These are phyloP conservation scores for Papiliotrema flavescens DNA, from an alignment of 1,284 basidiomycete genomes.

Conservation along the genomic window DNA sequence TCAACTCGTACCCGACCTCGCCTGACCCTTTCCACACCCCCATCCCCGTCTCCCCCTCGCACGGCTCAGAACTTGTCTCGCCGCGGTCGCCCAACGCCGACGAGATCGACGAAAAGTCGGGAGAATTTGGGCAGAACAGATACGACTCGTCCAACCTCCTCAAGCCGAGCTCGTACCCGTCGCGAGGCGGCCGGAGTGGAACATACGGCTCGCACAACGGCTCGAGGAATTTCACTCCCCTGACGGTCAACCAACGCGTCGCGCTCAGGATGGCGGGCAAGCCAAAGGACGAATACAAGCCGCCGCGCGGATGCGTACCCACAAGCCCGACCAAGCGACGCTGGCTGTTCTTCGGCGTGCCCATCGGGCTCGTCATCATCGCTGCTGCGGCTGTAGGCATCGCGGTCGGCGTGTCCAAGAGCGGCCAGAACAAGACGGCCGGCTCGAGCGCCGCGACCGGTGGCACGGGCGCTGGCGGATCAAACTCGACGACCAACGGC, in stretches of 20 bases:
- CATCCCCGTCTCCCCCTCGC: conserved; percentile 5
- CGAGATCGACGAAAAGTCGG: neutral
- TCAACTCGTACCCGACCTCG: conserved; percentile 21
- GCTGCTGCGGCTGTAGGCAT: conserved; percentile 37
- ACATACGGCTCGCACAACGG: too few relatives aligned
- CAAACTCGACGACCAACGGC: neutral
- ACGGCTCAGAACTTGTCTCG: conserved; percentile 3
- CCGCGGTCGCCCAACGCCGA: neutral
- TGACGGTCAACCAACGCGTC: too few relatives aligned
- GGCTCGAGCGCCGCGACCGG: neutral
- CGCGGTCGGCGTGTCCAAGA: conserved; percentile 18
- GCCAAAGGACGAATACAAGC: neutral
- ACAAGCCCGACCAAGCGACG: conserved; percentile 17
- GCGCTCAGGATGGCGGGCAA: too few relatives aligned
- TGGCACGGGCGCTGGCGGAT: conserved; percentile 1
- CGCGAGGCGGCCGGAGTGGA: neutral
- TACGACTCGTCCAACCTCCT: neutral
- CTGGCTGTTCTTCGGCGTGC: conserved; percentile 37
- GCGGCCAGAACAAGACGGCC: conserved; percentile 8
- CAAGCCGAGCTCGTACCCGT: neutral
- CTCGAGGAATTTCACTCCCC: too few relatives aligned
- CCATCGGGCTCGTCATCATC: conserved; percentile 29
- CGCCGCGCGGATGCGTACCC: conserved; percentile 6
- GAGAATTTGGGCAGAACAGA: neutral
- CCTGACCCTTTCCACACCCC: conserved; percentile 22